Percentiles rank a stretch among this genome's conserved stretches.
Evolutionary conservation across 1,284 basidiomycete genomes (phyloP).

Genomic region (Microbotryum violaceum): DNA sequence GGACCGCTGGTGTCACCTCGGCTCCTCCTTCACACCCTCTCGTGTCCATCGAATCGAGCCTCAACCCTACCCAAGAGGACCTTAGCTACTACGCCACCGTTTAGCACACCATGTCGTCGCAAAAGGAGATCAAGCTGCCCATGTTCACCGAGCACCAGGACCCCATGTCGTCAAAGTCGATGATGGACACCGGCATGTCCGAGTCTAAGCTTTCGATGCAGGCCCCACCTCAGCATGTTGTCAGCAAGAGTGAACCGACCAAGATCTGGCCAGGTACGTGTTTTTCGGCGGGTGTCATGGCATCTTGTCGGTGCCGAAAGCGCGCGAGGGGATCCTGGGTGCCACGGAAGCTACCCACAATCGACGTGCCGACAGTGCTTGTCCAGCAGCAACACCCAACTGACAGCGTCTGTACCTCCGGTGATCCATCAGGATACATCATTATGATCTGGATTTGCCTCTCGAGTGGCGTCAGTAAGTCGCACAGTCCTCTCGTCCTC

Average conservation of each 20-base stretch:
- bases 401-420: neutral
- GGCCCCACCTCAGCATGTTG: neutral
- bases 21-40: no score
- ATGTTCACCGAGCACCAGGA: slow-evolving; percentile 24
- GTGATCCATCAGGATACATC: slow-evolving; percentile 22
- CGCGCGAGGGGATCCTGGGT: neutral
- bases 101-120: slow-evolving; percentile 11
- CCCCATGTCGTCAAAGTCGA: slow-evolving; percentile 15
- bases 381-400: no score
- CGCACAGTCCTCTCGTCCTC: slow-evolving; percentile 14
- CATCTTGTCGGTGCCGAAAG: no score
- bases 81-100: no score
- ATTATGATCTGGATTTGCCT: slow-evolving; percentile 37
- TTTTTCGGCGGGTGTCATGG: neutral
- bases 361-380: no score
- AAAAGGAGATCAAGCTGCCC: slow-evolving; percentile 25
- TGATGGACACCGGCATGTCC: neutral
- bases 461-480: slow-evolving; percentile 21
- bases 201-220: neutral
- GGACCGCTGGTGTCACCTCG: no score
- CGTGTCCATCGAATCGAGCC: no score
- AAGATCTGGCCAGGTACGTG: slow-evolving; percentile 33
- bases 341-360: no score
- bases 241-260: slow-evolving; percentile 15
- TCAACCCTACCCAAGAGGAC: no score